phyloP scores from a whole-genome alignment of 1,139 yeast genomes.

The Yamadazyma atlantica region DNA sequence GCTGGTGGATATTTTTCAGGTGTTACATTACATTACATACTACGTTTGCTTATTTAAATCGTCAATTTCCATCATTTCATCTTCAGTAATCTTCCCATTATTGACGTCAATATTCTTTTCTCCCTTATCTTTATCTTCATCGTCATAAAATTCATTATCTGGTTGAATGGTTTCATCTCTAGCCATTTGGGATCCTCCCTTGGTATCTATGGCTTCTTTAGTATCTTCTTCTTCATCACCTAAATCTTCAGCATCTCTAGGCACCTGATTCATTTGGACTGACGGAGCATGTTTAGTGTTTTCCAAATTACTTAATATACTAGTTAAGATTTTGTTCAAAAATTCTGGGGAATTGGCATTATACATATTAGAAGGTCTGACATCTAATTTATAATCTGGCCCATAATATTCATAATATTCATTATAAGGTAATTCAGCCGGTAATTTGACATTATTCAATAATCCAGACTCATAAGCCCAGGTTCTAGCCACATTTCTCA shows the following conservation, averaged over 20 bases:
- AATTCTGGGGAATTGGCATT: slow-evolving; percentile 95
- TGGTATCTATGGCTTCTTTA: slow-evolving; percentile 73
- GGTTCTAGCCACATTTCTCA: slow-evolving; percentile 93
- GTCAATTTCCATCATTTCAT: slow-evolving; percentile 40
- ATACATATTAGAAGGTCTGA: slow-evolving; percentile 94
- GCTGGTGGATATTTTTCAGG: too few species aligned
- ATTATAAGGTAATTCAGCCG: slow-evolving; percentile 86
- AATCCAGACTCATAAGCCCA: slow-evolving; percentile 96
- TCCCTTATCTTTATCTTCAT: slow-evolving; percentile 53
- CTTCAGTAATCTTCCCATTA: slow-evolving; percentile 28
- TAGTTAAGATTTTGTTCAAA: slow-evolving; percentile 77
- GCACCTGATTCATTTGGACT: slow-evolving; percentile 89
- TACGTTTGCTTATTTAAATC: slow-evolving; percentile 25
- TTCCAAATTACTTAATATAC: slow-evolving; percentile 76
- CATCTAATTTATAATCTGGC: slow-evolving; percentile 91
- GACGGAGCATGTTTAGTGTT: slow-evolving; percentile 93
- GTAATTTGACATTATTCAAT: slow-evolving; percentile 74
- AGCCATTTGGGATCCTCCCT: slow-evolving; percentile 87
- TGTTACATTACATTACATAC: not conserved
- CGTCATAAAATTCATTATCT: slow-evolving; percentile 67
- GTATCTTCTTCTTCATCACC: slow-evolving; percentile 83
- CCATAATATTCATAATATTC: slow-evolving; percentile 97
- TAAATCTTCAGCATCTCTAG: slow-evolving; percentile 78
- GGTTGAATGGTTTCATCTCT: slow-evolving; percentile 72
- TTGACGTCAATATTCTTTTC: slow-evolving; percentile 28